Percentiles rank a stretch among this genome's conserved stretches.
Conservation (phyloP, 2,329 filamentous ascomycete species). For the Davidsoniella australis region DNA sequence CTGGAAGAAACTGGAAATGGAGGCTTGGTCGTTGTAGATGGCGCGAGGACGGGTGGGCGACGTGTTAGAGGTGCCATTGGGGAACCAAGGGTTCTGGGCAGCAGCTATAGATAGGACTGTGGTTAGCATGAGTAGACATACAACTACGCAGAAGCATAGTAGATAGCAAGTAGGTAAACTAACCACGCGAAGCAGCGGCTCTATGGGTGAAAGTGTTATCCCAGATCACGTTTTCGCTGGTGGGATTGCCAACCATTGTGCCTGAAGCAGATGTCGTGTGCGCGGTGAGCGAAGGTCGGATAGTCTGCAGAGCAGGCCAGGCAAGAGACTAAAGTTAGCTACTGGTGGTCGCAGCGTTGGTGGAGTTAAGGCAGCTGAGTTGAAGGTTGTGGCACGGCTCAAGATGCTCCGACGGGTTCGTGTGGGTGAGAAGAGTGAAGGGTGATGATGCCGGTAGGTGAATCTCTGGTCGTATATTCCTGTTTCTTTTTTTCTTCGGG, state of each 20-base stretch:
- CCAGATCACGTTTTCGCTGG: background rate
- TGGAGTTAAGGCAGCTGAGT: too few species aligned
- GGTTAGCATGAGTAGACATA: background rate
- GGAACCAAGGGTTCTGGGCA: background rate
- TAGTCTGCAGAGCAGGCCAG: background rate
- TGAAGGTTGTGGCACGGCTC: too few species aligned
- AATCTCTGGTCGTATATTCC: too few species aligned
- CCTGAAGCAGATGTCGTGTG: background rate
- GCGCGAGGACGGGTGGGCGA: conserved; percentile 9
- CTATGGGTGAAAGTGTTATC: background rate
- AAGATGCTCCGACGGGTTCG: background rate
- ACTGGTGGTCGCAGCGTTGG: too few species aligned
- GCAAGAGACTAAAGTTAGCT: too few species aligned
- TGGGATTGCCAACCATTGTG: background rate
- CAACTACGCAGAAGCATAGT: too few species aligned
- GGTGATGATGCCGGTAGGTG: background rate
- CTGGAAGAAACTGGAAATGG: background rate
- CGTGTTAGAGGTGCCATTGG: background rate
- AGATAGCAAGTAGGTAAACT: too few species aligned
- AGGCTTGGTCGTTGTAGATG: conserved; percentile 1
- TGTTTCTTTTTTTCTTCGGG: too few species aligned
- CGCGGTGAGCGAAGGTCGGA: background rate
- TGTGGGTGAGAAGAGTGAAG: background rate
- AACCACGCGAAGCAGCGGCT: background rate
- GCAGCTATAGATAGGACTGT: background rate